Evolutionary conservation across 106 monocot genomes (phyloP), one percentile per base, ranked within the genome.

Genomic region (Posidonia australis): DNA sequence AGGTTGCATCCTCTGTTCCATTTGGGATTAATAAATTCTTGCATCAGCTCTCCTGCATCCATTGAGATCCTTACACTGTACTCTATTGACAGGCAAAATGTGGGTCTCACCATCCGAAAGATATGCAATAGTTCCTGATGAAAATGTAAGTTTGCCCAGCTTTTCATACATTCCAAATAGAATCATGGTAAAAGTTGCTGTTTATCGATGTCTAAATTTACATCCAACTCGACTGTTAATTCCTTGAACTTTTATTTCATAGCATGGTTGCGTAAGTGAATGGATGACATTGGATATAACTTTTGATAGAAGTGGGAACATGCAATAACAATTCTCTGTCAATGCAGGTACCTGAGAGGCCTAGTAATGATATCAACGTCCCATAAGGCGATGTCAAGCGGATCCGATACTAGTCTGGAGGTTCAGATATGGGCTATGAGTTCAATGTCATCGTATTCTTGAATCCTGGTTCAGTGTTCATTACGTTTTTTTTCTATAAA

Each of bases 71-170:
- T 73, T 30, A 71, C 41, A 9, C 22, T 68, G 13, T 23, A 13
- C 48, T 1, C 59, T 67, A 9, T 72, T 49, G 13, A 53, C 94
- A 96, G 94, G 84, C 54, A 90, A 86, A 76, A 47, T 77, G 36
- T 87, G 94, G 90, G 80, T 90, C 32, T 96, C 86, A 47, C 90
- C 90, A 70, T 87, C 90, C 16, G 87, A 96, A 76, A 86, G 90
- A 90, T 96, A 90, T 55, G 90, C 94, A 26, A 78, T 86, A 45
- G 94, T 96, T 69, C 94, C 94, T 67, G 86, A 87, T 79, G 90
- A 96, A 67, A 79, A 65, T 70, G 94, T 96, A 75, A 82, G 84
- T 78, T 52, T 54, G 36, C 23, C 19, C 19, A 11, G 18, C 47
- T 56, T 26, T 49, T 9, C 41, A 17, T 58, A 71, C 44, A 10